phyloP scores from a whole-genome alignment of 2,329 filamentous ascomycete species.

The Cladorrhinum sp. region DNA sequence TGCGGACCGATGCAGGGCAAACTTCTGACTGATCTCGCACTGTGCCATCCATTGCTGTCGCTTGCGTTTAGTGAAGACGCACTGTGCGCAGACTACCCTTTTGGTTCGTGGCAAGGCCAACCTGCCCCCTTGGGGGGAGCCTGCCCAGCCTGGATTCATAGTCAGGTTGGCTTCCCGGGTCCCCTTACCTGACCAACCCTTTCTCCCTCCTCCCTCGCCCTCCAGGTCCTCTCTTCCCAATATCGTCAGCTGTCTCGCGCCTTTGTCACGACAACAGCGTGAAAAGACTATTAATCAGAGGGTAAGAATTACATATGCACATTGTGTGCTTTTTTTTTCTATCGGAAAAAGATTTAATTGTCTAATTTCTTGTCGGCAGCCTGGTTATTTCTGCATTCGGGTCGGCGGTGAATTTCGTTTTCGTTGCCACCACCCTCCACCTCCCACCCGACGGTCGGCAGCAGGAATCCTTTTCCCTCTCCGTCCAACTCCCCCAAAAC shows the following conservation, averaged over 20 bases:
- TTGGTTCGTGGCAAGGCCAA: conserved; percentile 16
- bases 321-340: conserved; percentile 5
- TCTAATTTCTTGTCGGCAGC: conserved; percentile 11
- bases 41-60: conserved; percentile 10
- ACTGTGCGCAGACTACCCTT: conserved; percentile 14
- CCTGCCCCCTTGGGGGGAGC: conserved; percentile 6
- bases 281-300: conserved; percentile 11
- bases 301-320: conserved; percentile 17
- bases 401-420: conserved; percentile 9
- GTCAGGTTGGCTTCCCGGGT: conserved; percentile 17
- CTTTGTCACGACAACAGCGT: conserved; percentile 16
- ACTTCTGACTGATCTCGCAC: conserved; percentile 13
- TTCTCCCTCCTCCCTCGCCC: conserved; percentile 18
- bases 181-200: conserved; percentile 12
- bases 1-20: conserved; percentile 1
- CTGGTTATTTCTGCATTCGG: conserved; percentile 4
- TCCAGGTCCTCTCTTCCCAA: conserved; percentile 14
- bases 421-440: conserved; percentile 11
- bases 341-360: background rate
- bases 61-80: conserved; percentile 4
- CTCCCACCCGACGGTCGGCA: conserved; percentile 12
- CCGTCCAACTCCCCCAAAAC: conserved; percentile 1
- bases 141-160: conserved; percentile 14
- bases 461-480: conserved; percentile 11
- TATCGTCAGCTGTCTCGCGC: conserved; percentile 11